Evolutionary conservation across 805 yeast genomes (phyloP), one percentile per base, ranked within the genome.

Genomic region (Spathaspora arborariae): DNA sequence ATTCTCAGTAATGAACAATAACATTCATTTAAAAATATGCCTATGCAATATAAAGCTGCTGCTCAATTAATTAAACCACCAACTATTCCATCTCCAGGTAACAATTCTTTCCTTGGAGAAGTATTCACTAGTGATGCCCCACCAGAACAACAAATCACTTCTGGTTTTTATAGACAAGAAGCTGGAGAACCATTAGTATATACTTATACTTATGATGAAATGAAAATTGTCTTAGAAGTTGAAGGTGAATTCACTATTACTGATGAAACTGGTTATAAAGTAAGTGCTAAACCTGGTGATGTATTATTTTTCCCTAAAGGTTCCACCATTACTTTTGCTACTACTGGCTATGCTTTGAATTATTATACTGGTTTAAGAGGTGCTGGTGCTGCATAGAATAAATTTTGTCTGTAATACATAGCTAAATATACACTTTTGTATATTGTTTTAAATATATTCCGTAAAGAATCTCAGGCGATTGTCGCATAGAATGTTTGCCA

Each of bases 81-180:
- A 39, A 73, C 71, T 36, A 76, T 83, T 50, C 81, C 84, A 47
- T 73, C 84, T 46, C 82, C 83, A 64, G 84, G 84, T 50, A 78
- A 75, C 71, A 84, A 84, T 65, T 76, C 89, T 6, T 84, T 80
- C 73, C 72, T 84, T 51, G 85, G 87, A 45, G 90, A 84, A 59
- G 70, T 74, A 51, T 79, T 79, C 67, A 74, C 82, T 37, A 78
- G 85, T 18, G 81, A 79, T 21, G 83, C 82, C 45, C 81, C 80
- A 55, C 63, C 70, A 43, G 88, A 79, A 42, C 65, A 81, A 60
- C 80, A 79, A 62, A 79, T 84, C 53, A 65, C 82, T 15, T 73
- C 82, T 60, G 90, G 90, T 44, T 83, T 84, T 70, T 84, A 79
- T 76, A 76, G 72, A 58, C 88, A 84, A 67, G 84, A 81, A 63